A percentile compares a stretch with the other conserved stretches of the same genome.
Conservation (phyloP, 2,329 filamentous ascomycete species). For the Curvularia verruculosa region DNA sequence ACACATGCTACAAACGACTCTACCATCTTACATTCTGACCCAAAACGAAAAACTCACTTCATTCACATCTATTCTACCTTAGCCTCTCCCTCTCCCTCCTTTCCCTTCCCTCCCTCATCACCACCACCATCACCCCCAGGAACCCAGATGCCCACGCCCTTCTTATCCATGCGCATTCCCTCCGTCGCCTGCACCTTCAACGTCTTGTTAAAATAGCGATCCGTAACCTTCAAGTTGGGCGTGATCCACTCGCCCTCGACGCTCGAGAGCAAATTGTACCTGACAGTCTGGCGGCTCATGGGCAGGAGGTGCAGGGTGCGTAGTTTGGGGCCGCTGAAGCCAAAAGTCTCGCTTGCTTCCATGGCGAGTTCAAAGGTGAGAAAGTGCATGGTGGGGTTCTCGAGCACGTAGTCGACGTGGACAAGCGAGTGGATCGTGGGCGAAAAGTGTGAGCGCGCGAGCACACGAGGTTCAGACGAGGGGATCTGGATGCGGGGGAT, state of each 20-base stretch:
- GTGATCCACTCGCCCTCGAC: conserved; percentile 68
- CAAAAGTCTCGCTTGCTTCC: conserved; percentile 92
- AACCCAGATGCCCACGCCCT: conserved; percentile 54
- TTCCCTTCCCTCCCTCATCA: background rate
- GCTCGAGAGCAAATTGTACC: conserved; percentile 75
- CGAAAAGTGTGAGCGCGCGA: conserved; percentile 58
- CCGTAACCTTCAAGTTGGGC: conserved; percentile 77
- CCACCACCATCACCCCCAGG: conserved; percentile 27
- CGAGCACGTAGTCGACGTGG: conserved; percentile 70
- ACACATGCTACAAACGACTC: too few relatives aligned
- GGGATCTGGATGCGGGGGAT: conserved; percentile 82
- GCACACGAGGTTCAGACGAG: conserved; percentile 83
- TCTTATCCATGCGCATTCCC: conserved; percentile 65
- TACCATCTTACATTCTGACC: too few relatives aligned
- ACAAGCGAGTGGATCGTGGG: conserved; percentile 30
- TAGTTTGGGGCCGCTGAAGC: conserved; percentile 87
- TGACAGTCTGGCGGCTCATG: conserved; percentile 73
- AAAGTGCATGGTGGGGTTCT: conserved; percentile 94
- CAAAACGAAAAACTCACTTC: background rate
- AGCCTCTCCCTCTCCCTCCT: background rate
- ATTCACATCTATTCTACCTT: background rate
- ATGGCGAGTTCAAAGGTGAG: conserved; percentile 90
- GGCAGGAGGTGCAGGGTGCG: conserved; percentile 82
- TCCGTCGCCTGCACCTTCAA: conserved; percentile 80
- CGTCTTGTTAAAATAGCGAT: conserved; percentile 92